Percentiles rank a stretch among this genome's conserved stretches.
Conservation (phyloP, 2,329 filamentous ascomycete species). For the Trichoderma harzianum region DNA sequence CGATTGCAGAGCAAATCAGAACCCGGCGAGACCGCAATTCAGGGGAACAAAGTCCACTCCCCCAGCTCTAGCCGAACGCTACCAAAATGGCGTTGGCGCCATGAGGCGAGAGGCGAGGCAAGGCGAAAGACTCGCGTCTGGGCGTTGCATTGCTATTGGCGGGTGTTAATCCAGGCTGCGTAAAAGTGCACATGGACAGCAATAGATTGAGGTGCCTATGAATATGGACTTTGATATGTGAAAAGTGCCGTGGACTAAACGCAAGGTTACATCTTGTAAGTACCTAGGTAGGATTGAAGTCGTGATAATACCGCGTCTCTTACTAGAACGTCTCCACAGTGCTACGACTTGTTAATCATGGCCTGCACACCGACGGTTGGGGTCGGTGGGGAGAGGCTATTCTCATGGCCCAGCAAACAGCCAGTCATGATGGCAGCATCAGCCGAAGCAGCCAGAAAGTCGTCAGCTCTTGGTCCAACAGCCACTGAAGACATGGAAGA, state of each 20-base stretch:
- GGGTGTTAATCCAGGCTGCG: neutral
- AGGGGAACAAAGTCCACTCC: constrained; percentile 16
- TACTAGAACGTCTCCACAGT: neutral
- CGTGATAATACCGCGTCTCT: no score
- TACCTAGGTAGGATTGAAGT: no score
- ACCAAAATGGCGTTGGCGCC: constrained; percentile 14
- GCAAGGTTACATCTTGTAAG: neutral
- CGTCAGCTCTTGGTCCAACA: neutral
- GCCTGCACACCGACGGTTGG: neutral
- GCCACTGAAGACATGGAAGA: neutral
- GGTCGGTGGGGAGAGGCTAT: constrained; percentile 1
- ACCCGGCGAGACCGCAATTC: constrained; percentile 17
- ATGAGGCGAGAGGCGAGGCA: constrained; percentile 13
- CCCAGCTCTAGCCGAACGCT: constrained; percentile 15
- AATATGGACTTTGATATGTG: neutral
- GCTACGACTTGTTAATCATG: neutral
- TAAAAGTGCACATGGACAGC: neutral
- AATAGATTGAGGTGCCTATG: neutral
- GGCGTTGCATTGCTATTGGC: neutral
- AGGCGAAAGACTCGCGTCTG: constrained; percentile 9
- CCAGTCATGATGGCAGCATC: neutral
- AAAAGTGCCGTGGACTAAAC: neutral
- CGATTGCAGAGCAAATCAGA: constrained; percentile 18
- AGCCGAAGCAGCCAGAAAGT: neutral
- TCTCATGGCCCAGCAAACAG: neutral